Conservation (phyloP, 495 filamentous ascomycete species). For the Penicillium soppii region DNA sequence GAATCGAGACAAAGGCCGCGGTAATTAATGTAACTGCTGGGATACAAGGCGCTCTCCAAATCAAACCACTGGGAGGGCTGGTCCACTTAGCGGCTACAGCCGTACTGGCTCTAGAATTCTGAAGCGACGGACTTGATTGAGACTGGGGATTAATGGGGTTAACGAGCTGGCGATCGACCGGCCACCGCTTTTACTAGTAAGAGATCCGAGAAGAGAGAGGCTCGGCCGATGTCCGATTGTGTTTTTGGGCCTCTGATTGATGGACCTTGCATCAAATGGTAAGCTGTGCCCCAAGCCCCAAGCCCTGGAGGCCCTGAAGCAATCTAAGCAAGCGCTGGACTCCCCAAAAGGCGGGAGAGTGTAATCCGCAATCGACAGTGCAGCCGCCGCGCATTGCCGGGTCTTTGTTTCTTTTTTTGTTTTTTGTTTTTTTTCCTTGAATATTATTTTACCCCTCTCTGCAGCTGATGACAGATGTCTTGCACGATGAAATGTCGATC, state of each 20-base stretch:
- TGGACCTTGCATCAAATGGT: slow-evolving; percentile 12
- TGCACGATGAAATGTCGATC: slow-evolving; percentile 7
- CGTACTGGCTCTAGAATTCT: not conserved
- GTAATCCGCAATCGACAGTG: slow-evolving; percentile 21
- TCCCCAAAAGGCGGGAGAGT: slow-evolving; percentile 4
- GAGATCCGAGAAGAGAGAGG: not conserved
- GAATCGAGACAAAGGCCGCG: not conserved
- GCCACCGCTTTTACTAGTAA: not conserved
- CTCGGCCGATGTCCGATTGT: not conserved
- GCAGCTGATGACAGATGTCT: slow-evolving; percentile 8
- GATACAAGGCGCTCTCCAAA: too few relatives aligned
- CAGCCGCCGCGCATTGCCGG: slow-evolving; percentile 25
- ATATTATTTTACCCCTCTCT: slow-evolving; percentile 2
- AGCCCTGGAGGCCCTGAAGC: too few relatives aligned
- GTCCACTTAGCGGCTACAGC: slow-evolving; percentile 10
- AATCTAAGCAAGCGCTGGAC: slow-evolving; percentile 1
- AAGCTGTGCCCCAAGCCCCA: slow-evolving; percentile 1
- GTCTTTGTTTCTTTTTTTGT: slow-evolving; percentile 14
- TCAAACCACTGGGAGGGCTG: slow-evolving; percentile 1
- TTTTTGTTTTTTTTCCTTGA: slow-evolving; percentile 3
- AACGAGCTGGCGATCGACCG: not conserved
- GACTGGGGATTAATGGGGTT: too few relatives aligned
- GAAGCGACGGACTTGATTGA: not conserved
- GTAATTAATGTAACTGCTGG: too few relatives aligned
- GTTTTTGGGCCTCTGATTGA: not conserved